Percentiles rank a stretch among this genome's conserved stretches.
Evolutionary conservation across 2,329 filamentous ascomycete species (phyloP).

Genomic region (Mycosphaerella arachidis): DNA sequence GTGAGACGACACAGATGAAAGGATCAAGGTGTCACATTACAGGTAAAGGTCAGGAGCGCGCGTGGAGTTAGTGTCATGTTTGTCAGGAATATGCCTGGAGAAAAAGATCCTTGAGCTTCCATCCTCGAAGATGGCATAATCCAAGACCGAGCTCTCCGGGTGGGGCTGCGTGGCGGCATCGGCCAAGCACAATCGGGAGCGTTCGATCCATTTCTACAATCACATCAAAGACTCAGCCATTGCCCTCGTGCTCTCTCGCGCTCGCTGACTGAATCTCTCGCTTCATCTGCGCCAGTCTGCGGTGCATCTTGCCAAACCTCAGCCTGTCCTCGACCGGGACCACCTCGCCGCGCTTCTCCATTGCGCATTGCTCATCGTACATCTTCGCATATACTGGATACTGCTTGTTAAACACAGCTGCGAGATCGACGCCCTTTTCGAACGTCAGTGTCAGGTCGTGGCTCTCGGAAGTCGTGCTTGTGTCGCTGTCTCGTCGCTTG

Average conservation of each 20-base stretch:
- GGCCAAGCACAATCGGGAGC: not conserved
- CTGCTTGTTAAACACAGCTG: slow-evolving; percentile 51
- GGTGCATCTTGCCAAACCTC: slow-evolving; percentile 52
- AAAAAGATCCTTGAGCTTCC: not conserved
- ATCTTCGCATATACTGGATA: slow-evolving; percentile 56
- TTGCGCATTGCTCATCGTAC: slow-evolving; percentile 46
- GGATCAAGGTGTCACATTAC: not conserved
- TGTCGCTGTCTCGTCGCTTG: slow-evolving; percentile 21
- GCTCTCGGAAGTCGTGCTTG: slow-evolving; percentile 23
- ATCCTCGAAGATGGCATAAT: slow-evolving; percentile 1
- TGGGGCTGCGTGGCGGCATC: slow-evolving; percentile 2
- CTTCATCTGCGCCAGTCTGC: slow-evolving; percentile 53
- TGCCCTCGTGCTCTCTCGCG: slow-evolving; percentile 22
- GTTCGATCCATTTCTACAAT: not conserved
- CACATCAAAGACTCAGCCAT: slow-evolving; percentile 6
- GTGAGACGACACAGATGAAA: not conserved
- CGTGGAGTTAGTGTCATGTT: not conserved
- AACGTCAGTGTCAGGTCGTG: slow-evolving; percentile 29
- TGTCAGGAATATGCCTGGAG: slow-evolving; percentile 2
- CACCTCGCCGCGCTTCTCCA: slow-evolving; percentile 27
- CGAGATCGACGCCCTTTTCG: slow-evolving; percentile 43
- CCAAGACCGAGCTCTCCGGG: not conserved
- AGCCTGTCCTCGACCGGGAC: slow-evolving; percentile 44
- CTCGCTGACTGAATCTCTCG: slow-evolving; percentile 47
- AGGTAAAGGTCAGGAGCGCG: not conserved